A percentile compares a stretch with the other conserved stretches of the same genome.
These are phyloP conservation scores for Prunus yedoensis DNA, from an alignment of 331 rosid genomes.

Conservation along the genomic window DNA sequence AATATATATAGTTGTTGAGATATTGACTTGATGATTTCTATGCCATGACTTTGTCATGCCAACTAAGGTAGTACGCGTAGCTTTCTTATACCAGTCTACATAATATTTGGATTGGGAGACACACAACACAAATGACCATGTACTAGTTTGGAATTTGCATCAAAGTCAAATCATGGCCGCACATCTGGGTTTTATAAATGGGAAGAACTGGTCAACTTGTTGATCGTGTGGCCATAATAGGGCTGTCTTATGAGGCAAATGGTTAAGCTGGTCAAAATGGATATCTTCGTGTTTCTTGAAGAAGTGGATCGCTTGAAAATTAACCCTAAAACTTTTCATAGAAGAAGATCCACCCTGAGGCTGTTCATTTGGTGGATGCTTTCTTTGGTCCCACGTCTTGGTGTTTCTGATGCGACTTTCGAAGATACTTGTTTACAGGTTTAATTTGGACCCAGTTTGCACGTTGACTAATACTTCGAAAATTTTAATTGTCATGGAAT, in stretches of 20 bases:
- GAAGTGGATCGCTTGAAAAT: neutral
- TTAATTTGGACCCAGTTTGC: no score
- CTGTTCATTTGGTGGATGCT: no score
- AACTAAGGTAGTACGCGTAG: neutral
- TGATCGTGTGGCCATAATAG: no score
- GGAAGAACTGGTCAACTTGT: neutral
- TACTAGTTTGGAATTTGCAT: neutral
- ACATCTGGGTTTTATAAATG: neutral
- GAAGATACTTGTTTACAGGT: no score
- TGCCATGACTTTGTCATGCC: neutral
- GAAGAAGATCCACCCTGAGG: neutral
- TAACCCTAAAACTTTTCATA: no score
- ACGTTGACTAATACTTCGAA: no score
- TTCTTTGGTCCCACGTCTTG: constrained; percentile 2
- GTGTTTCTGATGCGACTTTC: neutral
- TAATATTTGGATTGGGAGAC: neutral
- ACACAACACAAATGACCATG: no score
- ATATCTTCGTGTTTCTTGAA: neutral
- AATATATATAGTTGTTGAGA: neutral
- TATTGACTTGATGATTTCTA: neutral
- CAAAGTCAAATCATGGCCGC: neutral
- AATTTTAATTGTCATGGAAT: no score
- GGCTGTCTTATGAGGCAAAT: no score
- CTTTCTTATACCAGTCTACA: neutral
- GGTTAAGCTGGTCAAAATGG: no score